Conservation (phyloP, 495 filamentous ascomycete genomes). For the Penicillium herquei region DNA sequence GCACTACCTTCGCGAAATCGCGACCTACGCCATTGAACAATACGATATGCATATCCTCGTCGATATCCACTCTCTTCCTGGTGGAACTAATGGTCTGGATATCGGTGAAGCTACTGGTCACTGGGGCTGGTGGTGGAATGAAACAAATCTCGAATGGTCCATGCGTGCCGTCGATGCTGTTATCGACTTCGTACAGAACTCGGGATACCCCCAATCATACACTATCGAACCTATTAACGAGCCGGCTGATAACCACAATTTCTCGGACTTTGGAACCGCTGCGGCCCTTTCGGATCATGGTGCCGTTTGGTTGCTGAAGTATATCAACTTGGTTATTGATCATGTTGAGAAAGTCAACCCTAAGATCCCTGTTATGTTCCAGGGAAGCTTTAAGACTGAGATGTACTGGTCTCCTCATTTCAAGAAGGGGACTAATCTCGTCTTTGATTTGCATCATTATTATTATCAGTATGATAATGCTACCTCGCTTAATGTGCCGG, state of each 20-base stretch:
- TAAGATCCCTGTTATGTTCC: slow-evolving; percentile 29
- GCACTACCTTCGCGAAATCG: slow-evolving; percentile 22
- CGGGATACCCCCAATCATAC: slow-evolving; percentile 23
- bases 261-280: slow-evolving; percentile 28
- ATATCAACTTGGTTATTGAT: slow-evolving; percentile 22
- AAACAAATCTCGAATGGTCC: slow-evolving; percentile 26
- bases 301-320: slow-evolving; percentile 28
- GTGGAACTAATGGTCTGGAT: slow-evolving; percentile 27
- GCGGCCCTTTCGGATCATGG: slow-evolving; percentile 26
- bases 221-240: slow-evolving; percentile 32
- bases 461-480: slow-evolving; percentile 26
- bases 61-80: slow-evolving; percentile 33
- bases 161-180: slow-evolving; percentile 27
- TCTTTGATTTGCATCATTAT: slow-evolving; percentile 34
- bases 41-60: slow-evolving; percentile 34
- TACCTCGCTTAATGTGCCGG: slow-evolving; percentile 24
- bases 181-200: slow-evolving; percentile 24
- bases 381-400: slow-evolving; percentile 28
- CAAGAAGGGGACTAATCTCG: slow-evolving; percentile 19
- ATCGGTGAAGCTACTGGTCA: slow-evolving; percentile 31
- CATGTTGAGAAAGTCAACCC: slow-evolving; percentile 17
- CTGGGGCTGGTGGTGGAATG: slow-evolving; percentile 30
- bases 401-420: slow-evolving; percentile 25
- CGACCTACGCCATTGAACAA: slow-evolving; percentile 26
- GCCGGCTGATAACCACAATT: slow-evolving; percentile 26